A percentile compares a stretch with the other conserved stretches of the same genome.
phyloP scores from a whole-genome alignment of 139 green algal species.

The Picocystis salinarum region DNA sequence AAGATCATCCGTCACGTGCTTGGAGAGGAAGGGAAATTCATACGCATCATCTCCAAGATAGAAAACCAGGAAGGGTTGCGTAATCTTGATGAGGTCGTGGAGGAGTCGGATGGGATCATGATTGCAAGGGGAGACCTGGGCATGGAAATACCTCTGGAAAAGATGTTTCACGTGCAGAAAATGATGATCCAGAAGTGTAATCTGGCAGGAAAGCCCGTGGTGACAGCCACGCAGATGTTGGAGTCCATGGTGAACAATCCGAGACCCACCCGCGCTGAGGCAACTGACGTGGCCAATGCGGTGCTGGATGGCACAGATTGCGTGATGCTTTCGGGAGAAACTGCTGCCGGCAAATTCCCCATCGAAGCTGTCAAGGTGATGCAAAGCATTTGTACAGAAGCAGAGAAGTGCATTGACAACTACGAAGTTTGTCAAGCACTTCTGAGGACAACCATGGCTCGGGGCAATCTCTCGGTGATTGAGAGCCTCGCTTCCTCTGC shows the following conservation, averaged over 20 bases:
- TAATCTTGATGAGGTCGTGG: constrained; percentile 79
- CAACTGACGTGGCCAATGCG: constrained; percentile 3
- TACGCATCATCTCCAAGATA: constrained; percentile 64
- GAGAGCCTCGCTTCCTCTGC: constrained; percentile 8
- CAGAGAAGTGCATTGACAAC: constrained; percentile 9
- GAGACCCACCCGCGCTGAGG: constrained; percentile 18
- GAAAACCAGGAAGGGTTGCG: constrained; percentile 41
- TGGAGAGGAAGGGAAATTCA: constrained; percentile 16
- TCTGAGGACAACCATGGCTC: no score
- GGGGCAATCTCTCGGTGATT: constrained; percentile 4
- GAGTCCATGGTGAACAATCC: constrained; percentile 38
- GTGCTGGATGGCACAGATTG: constrained; percentile 2
- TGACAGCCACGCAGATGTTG: constrained; percentile 37
- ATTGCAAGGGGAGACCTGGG: constrained; percentile 88
- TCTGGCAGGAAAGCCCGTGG: constrained; percentile 28
- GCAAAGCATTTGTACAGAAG: constrained; percentile 6
- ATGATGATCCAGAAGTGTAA: constrained; percentile 39
- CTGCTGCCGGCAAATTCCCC: background rate
- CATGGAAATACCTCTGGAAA: constrained; percentile 98
- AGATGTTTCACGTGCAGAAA: constrained; percentile 98
- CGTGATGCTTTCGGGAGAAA: constrained; percentile 1
- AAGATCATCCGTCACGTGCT: constrained; percentile 36
- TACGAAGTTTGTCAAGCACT: background rate
- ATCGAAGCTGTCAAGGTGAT: constrained; percentile 5
- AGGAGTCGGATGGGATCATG: constrained; percentile 68